A percentile compares a stretch with the other conserved stretches of the same genome.
phyloP scores from a whole-genome alignment of 1,139 yeast genomes.

The Suhomyces kunorum region DNA sequence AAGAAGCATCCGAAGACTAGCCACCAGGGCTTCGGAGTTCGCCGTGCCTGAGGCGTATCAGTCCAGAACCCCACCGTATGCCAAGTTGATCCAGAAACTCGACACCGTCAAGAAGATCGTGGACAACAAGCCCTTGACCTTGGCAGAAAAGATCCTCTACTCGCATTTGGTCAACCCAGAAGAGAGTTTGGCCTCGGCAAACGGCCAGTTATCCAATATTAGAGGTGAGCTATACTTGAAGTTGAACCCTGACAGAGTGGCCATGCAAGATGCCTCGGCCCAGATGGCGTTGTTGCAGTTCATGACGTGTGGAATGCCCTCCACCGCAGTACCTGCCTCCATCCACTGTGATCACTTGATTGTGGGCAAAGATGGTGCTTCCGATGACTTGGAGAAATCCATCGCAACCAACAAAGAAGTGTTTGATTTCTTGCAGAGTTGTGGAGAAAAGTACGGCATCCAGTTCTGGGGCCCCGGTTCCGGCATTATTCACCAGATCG shows the following conservation, averaged over 20 bases:
- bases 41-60: conserved; percentile 59
- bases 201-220: conserved; percentile 53
- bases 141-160: conserved; percentile 91
- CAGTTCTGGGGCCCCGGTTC: conserved; percentile 99
- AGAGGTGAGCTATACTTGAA: conserved; percentile 87
- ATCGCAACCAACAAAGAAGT: conserved; percentile 89
- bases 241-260: conserved; percentile 95
- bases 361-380: conserved; percentile 93
- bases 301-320: conserved; percentile 89
- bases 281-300: conserved; percentile 96
- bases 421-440: conserved; percentile 85
- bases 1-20: conserved; percentile 27
- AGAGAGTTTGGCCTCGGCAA: conserved; percentile 58
- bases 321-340: conserved; percentile 89
- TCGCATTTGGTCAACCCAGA: conserved; percentile 88
- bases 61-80: conserved; percentile 85
- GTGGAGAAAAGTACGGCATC: conserved; percentile 91
- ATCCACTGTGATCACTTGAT: conserved; percentile 97
- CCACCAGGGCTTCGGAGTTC: conserved; percentile 31
- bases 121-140: conserved; percentile 74
- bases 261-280: conserved; percentile 99
- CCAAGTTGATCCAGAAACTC: conserved; percentile 66
- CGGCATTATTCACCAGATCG: conserved; percentile 97
- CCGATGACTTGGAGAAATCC: conserved; percentile 69
- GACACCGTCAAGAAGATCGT: conserved; percentile 62